These are phyloP conservation scores for Boletus speciosus DNA, from an alignment of 768 basidiomycete species.

Conservation along the genomic window DNA sequence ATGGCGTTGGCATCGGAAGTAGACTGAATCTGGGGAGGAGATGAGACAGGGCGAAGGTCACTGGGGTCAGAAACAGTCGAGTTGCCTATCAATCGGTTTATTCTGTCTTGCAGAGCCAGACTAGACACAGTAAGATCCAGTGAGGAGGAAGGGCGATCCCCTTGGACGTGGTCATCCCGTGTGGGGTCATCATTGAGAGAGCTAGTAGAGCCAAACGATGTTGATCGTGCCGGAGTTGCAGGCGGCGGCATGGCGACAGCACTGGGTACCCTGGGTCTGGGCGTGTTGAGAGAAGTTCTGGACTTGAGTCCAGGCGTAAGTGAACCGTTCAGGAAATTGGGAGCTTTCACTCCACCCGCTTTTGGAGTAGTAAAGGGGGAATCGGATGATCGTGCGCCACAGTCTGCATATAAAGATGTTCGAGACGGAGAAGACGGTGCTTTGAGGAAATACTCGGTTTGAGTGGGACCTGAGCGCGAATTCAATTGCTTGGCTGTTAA, in stretches of 20 bases:
- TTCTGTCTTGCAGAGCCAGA: constrained; percentile 47
- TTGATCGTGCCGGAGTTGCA: constrained; percentile 49
- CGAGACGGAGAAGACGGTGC: constrained; percentile 37
- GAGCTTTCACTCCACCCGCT: constrained; percentile 37
- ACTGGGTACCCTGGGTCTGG: constrained; percentile 66
- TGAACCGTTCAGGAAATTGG: constrained; percentile 9
- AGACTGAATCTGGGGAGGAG: constrained; percentile 39
- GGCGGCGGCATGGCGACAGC: constrained; percentile 82
- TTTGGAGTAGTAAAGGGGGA: constrained; percentile 74
- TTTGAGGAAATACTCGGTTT: constrained; percentile 21
- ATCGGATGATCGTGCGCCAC: constrained; percentile 33
- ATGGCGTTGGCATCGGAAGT: constrained; percentile 23
- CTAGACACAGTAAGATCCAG: constrained; percentile 39
- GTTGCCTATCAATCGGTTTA: constrained; percentile 41
- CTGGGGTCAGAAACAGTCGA: constrained; percentile 14
- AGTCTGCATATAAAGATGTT: constrained; percentile 36
- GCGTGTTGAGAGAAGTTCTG: constrained; percentile 43
- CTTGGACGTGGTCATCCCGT: constrained; percentile 10
- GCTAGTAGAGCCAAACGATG: constrained; percentile 35
- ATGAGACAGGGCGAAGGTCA: constrained; percentile 15
- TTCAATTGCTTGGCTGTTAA: constrained; percentile 82
- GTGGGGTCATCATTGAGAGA: constrained; percentile 35
- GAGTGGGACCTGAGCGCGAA: constrained; percentile 33
- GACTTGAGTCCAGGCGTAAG: constrained; percentile 26
- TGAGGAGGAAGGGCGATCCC: constrained; percentile 21